Base-by-base conservation (phyloP, 768 basidiomycete species). In the Candolleomyces efflorescens region DNA sequence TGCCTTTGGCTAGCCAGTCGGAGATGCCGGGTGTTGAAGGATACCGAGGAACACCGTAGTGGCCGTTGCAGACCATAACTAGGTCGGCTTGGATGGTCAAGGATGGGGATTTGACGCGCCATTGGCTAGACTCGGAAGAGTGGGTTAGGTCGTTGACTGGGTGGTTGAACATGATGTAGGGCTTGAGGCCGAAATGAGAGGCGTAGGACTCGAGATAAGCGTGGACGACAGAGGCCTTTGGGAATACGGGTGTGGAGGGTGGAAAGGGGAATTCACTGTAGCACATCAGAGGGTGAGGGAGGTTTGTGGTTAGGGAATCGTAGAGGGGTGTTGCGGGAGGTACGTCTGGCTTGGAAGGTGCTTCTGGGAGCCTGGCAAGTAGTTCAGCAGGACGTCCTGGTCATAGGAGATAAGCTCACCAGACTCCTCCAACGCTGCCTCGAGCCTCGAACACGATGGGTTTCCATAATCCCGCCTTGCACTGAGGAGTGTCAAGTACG, bases 211-310 rank as follows among this genome's bases (percentile, higher is more conserved):
- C 73, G 10, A 95, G 75, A 68, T 96, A 96, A n/a, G 74, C 62
- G 43, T 82, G 79, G 1, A 94, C 88, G 5, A 73, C 71, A 0
- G 75, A 61, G 2, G 90, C 89, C 5, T 62, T 64, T 0, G 92
- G 91, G 68, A 80, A 94, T 24, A 92, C 74, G 1, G 85, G 78
- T 0, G 90, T 92, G 2, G 80, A 82, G 0, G 88, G 85, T 0
- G 89, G 89, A 64, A 92, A 92, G 0, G 77, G 64, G 64, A 82
- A 84, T 47, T 78, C 79, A 1, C 78, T 73, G 62, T 77, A 92
- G 2, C 81, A 80, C 92, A 94, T 93, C 50, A 86, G 58, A 1
- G 87, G 87, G 62, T 92, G 88, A 0, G 92, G 89, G 4, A 94
- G 67, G 63, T 93, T 93, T 0, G 91, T 87, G n/a, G 86, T 87